Percentiles rank a stretch among this genome's conserved stretches.
Evolutionary conservation across 2,329 filamentous ascomycete genomes (phyloP).

Genomic region (Aureobasidium sp.): DNA sequence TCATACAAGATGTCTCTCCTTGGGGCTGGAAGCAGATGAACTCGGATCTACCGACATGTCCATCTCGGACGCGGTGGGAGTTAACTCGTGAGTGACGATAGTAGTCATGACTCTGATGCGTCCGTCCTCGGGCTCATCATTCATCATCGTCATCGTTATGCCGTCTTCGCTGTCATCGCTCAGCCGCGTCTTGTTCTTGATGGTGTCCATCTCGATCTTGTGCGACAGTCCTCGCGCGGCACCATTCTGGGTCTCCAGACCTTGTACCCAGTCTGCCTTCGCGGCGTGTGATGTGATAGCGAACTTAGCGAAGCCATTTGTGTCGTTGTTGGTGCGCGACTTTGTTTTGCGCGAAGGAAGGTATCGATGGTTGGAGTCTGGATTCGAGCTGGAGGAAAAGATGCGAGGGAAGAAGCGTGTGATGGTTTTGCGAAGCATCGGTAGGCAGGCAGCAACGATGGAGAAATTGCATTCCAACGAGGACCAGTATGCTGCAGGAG

Average conservation of each 20-base stretch:
- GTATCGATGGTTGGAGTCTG: neutral
- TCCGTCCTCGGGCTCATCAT: neutral
- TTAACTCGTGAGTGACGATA: neutral
- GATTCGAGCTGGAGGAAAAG: conserved; percentile 15
- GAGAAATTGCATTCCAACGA: conserved; percentile 27
- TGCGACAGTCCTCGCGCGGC: conserved; percentile 24
- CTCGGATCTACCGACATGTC: neutral
- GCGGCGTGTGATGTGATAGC: neutral
- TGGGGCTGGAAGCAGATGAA: neutral
- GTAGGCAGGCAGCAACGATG: conserved; percentile 29
- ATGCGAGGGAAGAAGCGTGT: conserved; percentile 27
- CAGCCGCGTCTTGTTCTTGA: neutral
- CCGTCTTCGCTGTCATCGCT: neutral
- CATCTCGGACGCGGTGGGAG: neutral
- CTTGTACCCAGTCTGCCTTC: neutral
- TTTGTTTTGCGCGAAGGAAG: neutral
- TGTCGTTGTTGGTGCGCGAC: neutral
- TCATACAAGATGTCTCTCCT: conserved; percentile 2
- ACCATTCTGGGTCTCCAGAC: conserved; percentile 32
- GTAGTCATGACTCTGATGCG: conserved; percentile 4
- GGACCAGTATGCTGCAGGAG: conserved; percentile 28
- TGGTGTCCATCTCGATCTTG: neutral
- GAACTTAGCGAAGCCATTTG: neutral
- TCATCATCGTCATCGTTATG: neutral
- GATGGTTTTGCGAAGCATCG: conserved; percentile 31